phyloP scores from a whole-genome alignment of 352 stramenopile genomes.

The Pilasporangium apinafurcum region DNA sequence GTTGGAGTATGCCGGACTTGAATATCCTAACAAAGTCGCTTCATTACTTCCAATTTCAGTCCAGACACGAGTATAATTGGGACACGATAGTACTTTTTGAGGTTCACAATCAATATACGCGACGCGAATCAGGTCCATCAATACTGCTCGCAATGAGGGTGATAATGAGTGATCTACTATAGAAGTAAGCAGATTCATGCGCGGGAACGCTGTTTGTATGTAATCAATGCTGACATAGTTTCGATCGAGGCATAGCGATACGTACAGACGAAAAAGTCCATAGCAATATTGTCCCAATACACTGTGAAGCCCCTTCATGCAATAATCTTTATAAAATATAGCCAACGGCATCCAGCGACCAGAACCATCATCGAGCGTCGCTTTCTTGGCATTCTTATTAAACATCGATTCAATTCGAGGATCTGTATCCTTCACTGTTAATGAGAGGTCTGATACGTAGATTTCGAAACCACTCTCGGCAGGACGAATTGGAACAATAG shows the following conservation, averaged over 20 bases:
- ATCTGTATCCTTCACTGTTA: constrained; percentile 10
- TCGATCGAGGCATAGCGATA: constrained; percentile 61
- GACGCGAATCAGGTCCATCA: constrained; percentile 61
- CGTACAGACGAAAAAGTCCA: constrained; percentile 59
- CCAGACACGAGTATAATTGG: constrained; percentile 69
- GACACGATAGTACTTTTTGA: constrained; percentile 46
- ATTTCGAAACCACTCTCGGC: constrained; percentile 46
- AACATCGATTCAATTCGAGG: constrained; percentile 33
- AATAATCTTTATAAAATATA: constrained; percentile 64
- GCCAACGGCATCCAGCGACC: constrained; percentile 37
- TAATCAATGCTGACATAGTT: constrained; percentile 78
- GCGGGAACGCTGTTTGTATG: constrained; percentile 53
- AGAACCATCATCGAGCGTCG: neutral
- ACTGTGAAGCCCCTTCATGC: constrained; percentile 32
- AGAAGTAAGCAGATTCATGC: constrained; percentile 35
- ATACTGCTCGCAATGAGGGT: constrained; percentile 49
- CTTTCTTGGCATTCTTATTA: constrained; percentile 8
- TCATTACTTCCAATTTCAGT: constrained; percentile 34
- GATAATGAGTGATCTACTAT: constrained; percentile 41
- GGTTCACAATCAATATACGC: constrained; percentile 68
- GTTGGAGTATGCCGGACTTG: constrained; percentile 20
- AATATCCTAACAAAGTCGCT: constrained; percentile 19
- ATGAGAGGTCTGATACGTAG: constrained; percentile 14
- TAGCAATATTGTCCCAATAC: constrained; percentile 64
- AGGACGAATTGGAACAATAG: constrained; percentile 46